Evolutionary conservation across 768 basidiomycete genomes (phyloP).

Genomic region (Boletus rubescentipes): DNA sequence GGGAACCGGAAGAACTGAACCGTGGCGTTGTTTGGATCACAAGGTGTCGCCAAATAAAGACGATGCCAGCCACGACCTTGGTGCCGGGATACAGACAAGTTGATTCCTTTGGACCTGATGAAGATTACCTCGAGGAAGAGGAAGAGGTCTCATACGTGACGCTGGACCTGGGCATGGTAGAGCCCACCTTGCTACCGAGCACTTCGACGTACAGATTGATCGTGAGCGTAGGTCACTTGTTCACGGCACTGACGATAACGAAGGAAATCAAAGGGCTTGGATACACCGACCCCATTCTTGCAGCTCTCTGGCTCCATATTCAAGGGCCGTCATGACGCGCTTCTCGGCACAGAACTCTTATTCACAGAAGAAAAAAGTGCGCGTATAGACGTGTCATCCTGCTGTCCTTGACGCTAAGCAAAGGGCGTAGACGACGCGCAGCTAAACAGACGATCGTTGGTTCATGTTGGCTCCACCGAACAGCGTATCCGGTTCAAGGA

Average conservation of each 20-base stretch:
- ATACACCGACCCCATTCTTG: slow-evolving; percentile 73
- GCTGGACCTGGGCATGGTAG: slow-evolving; percentile 67
- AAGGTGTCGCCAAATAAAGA: slow-evolving; percentile 24
- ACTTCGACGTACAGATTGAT: slow-evolving; percentile 71
- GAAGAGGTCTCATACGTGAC: slow-evolving; percentile 66
- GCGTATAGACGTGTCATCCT: not conserved
- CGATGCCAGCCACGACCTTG: slow-evolving; percentile 31
- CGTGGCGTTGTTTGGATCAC: slow-evolving; percentile 28
- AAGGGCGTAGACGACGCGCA: slow-evolving; percentile 42
- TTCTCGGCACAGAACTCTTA: slow-evolving; percentile 75
- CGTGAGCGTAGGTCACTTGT: slow-evolving; percentile 40
- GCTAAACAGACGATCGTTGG: slow-evolving; percentile 48
- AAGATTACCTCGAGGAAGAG: slow-evolving; percentile 58
- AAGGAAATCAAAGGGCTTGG: slow-evolving; percentile 54
- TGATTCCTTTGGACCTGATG: slow-evolving; percentile 63
- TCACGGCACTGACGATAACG: not conserved
- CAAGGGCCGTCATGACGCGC: slow-evolving; percentile 62
- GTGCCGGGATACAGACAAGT: slow-evolving; percentile 67
- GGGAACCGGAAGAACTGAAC: not conserved
- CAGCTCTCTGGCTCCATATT: slow-evolving; percentile 76
- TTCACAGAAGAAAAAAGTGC: slow-evolving; percentile 70
- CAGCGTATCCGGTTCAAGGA: slow-evolving; percentile 74
- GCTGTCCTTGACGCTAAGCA: not conserved
- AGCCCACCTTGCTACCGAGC: slow-evolving; percentile 74
- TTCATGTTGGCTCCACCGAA: slow-evolving; percentile 60